phyloP scores from a whole-genome alignment of 768 basidiomycete species.

The Leccinellum rugosiceps region DNA sequence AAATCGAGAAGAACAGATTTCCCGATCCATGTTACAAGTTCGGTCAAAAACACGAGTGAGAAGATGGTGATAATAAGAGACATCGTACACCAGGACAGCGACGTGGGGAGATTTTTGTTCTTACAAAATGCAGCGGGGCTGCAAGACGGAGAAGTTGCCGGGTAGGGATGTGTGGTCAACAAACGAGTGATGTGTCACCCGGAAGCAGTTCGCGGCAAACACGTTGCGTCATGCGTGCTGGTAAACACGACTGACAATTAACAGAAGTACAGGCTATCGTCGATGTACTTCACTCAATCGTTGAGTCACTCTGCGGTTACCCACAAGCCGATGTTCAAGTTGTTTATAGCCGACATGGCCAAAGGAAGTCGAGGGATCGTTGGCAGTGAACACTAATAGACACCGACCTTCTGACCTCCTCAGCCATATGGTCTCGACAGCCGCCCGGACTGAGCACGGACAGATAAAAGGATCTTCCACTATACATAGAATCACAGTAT shows the following conservation, averaged over 20 bases:
- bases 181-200: slow-evolving; percentile 1
- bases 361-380: not conserved
- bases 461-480: not conserved
- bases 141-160: not conserved
- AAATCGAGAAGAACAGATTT: slow-evolving; percentile 77
- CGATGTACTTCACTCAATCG: not conserved
- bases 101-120: not conserved
- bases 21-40: slow-evolving; percentile 87
- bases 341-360: not conserved
- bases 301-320: not conserved
- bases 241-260: too few species aligned
- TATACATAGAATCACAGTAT: not conserved
- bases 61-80: slow-evolving; percentile 82
- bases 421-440: not conserved
- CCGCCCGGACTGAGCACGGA: not conserved
- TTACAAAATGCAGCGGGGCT: slow-evolving; percentile 4
- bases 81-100: slow-evolving; percentile 41
- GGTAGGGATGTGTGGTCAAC: too few species aligned
- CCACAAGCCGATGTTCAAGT: not conserved
- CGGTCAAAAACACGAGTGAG: slow-evolving; percentile 73
- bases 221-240: slow-evolving; percentile 13
- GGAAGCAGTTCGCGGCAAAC: slow-evolving; percentile 7
- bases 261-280: too few species aligned
- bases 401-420: not conserved
- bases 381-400: not conserved